phyloP scores from a whole-genome alignment of 2,329 filamentous ascomycete species.

The Sporothrix dimorphospora region DNA sequence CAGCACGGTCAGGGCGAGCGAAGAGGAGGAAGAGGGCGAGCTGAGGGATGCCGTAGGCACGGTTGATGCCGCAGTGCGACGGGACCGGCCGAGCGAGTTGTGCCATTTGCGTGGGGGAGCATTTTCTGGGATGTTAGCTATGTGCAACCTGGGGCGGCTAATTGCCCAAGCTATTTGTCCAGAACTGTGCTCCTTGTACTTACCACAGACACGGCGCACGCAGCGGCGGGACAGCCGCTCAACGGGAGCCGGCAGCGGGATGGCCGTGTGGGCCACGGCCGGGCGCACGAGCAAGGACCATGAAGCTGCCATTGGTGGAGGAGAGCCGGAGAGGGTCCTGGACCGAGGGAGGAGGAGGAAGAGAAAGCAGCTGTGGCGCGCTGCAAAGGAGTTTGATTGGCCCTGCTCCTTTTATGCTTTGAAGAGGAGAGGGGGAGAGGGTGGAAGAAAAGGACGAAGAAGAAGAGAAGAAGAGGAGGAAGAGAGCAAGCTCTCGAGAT shows the following conservation, averaged over 20 bases:
- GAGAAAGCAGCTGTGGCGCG: slow-evolving; percentile 7
- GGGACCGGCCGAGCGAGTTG: slow-evolving; percentile 40
- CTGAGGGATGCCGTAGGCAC: not conserved
- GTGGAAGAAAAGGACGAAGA: not conserved
- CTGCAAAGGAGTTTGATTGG: not conserved
- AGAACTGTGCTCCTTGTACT: not conserved
- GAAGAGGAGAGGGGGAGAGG: not conserved
- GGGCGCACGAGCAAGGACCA: slow-evolving; percentile 35
- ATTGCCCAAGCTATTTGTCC: not conserved
- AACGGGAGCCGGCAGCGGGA: slow-evolving; percentile 29
- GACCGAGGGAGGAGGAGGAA: not conserved
- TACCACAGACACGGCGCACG: slow-evolving; percentile 32
- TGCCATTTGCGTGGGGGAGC: slow-evolving; percentile 43
- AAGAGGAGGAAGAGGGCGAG: slow-evolving; percentile 24
- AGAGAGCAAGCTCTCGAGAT: not conserved
- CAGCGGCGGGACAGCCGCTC: slow-evolving; percentile 32
- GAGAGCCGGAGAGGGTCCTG: not conserved
- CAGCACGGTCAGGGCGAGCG: slow-evolving; percentile 35
- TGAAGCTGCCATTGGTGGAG: slow-evolving; percentile 29
- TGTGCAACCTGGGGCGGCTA: slow-evolving; percentile 1
- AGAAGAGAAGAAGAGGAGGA: no score
- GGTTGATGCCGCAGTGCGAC: slow-evolving; percentile 20
- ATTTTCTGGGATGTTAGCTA: not conserved
- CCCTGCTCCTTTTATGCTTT: slow-evolving; percentile 9
- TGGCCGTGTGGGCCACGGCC: slow-evolving; percentile 32